These are phyloP conservation scores for Diaporthe eres DNA, from an alignment of 2,329 filamentous ascomycete genomes.

Conservation along the genomic window DNA sequence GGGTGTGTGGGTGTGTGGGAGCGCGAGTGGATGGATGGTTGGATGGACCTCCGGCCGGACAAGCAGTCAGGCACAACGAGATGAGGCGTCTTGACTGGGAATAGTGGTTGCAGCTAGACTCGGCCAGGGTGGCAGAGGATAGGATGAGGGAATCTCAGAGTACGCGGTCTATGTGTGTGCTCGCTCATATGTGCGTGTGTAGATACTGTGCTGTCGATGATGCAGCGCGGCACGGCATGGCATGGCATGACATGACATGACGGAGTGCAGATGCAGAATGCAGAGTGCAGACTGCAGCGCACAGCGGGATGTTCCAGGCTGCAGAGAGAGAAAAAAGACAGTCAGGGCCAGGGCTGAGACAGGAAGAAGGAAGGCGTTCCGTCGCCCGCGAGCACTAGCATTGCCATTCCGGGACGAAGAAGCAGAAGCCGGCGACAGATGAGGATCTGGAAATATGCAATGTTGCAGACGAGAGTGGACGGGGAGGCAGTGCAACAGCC, in stretches of 20 bases:
- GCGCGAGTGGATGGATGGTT: background rate
- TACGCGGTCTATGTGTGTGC: background rate
- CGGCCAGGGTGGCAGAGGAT: slow-evolving; percentile 1
- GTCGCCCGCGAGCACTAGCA: slow-evolving; percentile 23
- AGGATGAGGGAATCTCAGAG: background rate
- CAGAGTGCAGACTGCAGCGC: slow-evolving; percentile 7
- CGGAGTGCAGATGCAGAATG: slow-evolving; percentile 2
- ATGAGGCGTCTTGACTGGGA: slow-evolving; percentile 32
- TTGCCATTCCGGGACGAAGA: slow-evolving; percentile 27
- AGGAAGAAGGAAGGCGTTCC: slow-evolving; percentile 14
- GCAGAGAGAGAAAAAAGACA: background rate
- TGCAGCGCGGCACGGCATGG: background rate
- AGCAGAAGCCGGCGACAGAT: slow-evolving; percentile 20
- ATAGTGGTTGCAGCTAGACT: slow-evolving; percentile 24
- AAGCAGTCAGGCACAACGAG: slow-evolving; percentile 25
- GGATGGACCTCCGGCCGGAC: slow-evolving; percentile 24
- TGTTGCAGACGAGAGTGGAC: slow-evolving; percentile 29
- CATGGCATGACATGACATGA: background rate
- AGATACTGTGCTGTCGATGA: background rate
- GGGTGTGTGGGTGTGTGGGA: slow-evolving; percentile 11
- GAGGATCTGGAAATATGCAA: slow-evolving; percentile 34
- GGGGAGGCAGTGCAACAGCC: slow-evolving; percentile 25
- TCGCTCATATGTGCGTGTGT: no score
- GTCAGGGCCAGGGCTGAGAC: slow-evolving; percentile 5
- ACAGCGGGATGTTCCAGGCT: slow-evolving; percentile 21